Conservation (phyloP, 305 asterid species). For the Stenogyne calaminthoides region DNA sequence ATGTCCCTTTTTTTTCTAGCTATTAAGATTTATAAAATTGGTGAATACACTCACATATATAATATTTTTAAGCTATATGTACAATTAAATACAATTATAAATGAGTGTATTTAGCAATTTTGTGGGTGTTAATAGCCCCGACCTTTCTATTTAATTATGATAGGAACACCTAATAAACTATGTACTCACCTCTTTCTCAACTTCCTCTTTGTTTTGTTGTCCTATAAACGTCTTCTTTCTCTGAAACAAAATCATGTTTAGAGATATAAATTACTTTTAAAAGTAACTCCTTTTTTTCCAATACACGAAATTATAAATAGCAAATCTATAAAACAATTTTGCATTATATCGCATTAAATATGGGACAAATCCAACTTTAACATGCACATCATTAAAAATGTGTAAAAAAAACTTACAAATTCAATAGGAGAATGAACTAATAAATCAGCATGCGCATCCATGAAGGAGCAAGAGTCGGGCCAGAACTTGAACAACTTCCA, state of each 20-base stretch:
- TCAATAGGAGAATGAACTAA: slow-evolving; percentile 25
- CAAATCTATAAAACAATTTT: not conserved
- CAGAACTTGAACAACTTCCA: slow-evolving; percentile 35
- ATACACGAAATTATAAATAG: not conserved
- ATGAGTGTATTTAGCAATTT: no score
- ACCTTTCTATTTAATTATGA: not conserved
- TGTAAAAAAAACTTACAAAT: slow-evolving; percentile 36
- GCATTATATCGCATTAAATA: not conserved
- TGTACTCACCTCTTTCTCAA: slow-evolving; percentile 73
- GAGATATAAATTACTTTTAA: not conserved
- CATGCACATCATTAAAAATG: no score
- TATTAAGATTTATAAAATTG: not conserved
- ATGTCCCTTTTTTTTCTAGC: not conserved
- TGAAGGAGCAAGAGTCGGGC: slow-evolving; percentile 28
- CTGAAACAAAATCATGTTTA: slow-evolving; percentile 29
- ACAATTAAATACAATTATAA: no score
- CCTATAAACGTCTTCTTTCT: slow-evolving; percentile 49
- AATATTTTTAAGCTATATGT: not conserved
- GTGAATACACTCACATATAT: not conserved
- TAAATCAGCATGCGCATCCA: slow-evolving; percentile 17
- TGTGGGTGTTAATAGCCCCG: not conserved
- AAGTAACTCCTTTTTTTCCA: not conserved
- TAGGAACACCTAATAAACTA: not conserved
- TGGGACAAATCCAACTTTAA: not conserved
- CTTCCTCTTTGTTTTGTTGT: slow-evolving; percentile 63